Conservation (phyloP, 2,329 filamentous ascomycete genomes). For the Phyllosticta citribraziliensis region DNA sequence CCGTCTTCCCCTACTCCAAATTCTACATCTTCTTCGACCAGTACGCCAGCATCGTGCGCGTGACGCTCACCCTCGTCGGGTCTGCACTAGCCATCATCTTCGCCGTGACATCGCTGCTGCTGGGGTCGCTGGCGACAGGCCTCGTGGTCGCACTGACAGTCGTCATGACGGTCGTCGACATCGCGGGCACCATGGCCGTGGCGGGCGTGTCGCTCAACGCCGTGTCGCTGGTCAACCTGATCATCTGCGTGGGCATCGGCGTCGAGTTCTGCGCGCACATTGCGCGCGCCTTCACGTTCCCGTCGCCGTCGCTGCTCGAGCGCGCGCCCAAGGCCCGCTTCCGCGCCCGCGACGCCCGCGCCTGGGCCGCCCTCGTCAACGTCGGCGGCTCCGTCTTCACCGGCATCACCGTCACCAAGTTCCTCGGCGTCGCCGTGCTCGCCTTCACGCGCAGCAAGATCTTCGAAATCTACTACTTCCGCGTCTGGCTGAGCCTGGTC, state of each 20-base stretch:
- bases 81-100: slow-evolving; percentile 82
- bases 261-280: slow-evolving; percentile 98
- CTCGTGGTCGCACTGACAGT: slow-evolving; percentile 78
- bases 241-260: slow-evolving; percentile 93
- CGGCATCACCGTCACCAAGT: slow-evolving; percentile 91
- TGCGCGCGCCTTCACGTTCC: slow-evolving; percentile 91
- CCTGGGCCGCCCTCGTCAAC: slow-evolving; percentile 89
- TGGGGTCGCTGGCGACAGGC: slow-evolving; percentile 76
- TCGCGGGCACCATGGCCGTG: slow-evolving; percentile 89
- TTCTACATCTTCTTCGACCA: slow-evolving; percentile 99
- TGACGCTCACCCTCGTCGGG: slow-evolving; percentile 71
- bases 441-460: slow-evolving; percentile 97
- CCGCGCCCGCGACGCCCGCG: slow-evolving; percentile 70
- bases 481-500: slow-evolving; percentile 88
- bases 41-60: slow-evolving; percentile 72
- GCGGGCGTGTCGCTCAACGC: slow-evolving; percentile 86
- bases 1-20: slow-evolving; percentile 92
- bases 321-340: slow-evolving; percentile 62
- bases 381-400: slow-evolving; percentile 92
- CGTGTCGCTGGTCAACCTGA: slow-evolving; percentile 86
- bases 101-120: slow-evolving; percentile 63
- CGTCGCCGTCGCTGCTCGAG: slow-evolving; percentile 71
- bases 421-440: slow-evolving; percentile 81
- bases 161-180: slow-evolving; percentile 86
- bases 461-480: slow-evolving; percentile 98